Percentiles rank a stretch among this genome's conserved stretches.
phyloP scores from a whole-genome alignment of 495 filamentous ascomycete genomes.

The Penicillium dipodomyicola region DNA sequence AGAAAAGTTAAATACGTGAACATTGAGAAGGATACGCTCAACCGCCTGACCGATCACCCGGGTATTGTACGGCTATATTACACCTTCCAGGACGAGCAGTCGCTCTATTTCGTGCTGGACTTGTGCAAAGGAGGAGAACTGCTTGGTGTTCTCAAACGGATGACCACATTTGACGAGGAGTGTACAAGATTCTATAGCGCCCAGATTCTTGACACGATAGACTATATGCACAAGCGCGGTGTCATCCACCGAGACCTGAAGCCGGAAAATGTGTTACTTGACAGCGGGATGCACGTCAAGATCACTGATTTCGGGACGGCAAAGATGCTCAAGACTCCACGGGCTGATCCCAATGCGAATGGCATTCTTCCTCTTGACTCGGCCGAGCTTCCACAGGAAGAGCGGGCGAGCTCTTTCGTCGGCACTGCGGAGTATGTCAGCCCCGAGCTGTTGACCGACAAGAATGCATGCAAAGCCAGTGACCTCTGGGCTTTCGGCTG shows the following conservation, averaged over 20 bases:
- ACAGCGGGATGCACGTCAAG: constrained; percentile 95
- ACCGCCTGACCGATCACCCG: constrained; percentile 92
- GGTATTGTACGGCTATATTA: constrained; percentile 97
- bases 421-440: constrained; percentile 99
- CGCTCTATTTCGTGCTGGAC: constrained; percentile 95
- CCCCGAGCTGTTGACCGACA: constrained; percentile 90
- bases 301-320: constrained; percentile 99
- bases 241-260: constrained; percentile 98
- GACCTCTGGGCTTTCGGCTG: constrained; percentile 99
- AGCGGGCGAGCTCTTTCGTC: constrained; percentile 89
- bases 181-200: constrained; percentile 94
- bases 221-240: constrained; percentile 95
- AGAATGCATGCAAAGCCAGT: constrained; percentile 96
- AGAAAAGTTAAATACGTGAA: constrained; percentile 99
- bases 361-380: constrained; percentile 50
- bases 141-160: constrained; percentile 87
- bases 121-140: constrained; percentile 91
- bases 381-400: constrained; percentile 59
- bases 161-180: constrained; percentile 92
- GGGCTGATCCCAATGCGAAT: constrained; percentile 43
- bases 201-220: constrained; percentile 93
- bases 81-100: constrained; percentile 96
- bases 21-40: constrained; percentile 98
- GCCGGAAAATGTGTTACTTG: constrained; percentile 93
- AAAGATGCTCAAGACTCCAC: constrained; percentile 75